phyloP scores from a whole-genome alignment of 73 alveolate genomes.

The Blepharisma japonicum region DNA sequence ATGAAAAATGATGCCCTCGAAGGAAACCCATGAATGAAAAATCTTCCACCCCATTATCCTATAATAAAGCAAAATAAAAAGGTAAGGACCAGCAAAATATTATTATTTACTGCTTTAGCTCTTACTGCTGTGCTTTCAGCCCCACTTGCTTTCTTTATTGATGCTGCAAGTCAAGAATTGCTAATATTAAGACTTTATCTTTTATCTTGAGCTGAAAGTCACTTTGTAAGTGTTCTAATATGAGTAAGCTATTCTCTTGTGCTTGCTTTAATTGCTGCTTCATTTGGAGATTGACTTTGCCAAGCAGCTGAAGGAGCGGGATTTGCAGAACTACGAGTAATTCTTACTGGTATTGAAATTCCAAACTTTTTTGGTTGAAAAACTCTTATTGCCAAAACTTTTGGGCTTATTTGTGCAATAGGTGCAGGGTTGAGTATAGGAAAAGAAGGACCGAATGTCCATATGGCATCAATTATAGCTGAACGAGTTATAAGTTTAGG shows the following conservation, averaged over 20 bases:
- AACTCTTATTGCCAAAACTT: conserved; percentile 76
- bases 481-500: conserved; percentile 57
- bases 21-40: no score
- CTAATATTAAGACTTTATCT: no score
- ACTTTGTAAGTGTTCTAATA: conserved; percentile 24
- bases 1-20: no score
- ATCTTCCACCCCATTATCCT: no score
- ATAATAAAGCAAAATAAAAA: no score
- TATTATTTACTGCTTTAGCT: no score
- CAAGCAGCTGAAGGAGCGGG: conserved; percentile 95
- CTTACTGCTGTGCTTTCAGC: background rate
- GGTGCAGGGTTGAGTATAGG: conserved; percentile 90
- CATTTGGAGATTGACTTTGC: conserved; percentile 74
- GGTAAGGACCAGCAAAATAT: no score
- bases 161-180: no score
- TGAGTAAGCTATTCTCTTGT: conserved; percentile 59
- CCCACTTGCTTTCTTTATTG: background rate
- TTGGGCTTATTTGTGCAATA: conserved; percentile 80
- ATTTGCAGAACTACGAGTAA: conserved; percentile 89
- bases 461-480: conserved; percentile 79
- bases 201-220: no score
- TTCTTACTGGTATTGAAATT: conserved; percentile 82
- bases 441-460: conserved; percentile 94
- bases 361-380: conserved; percentile 71
- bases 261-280: conserved; percentile 65